phyloP scores from a whole-genome alignment of 1,284 basidiomycete genomes.

The Melampsora americana region DNA sequence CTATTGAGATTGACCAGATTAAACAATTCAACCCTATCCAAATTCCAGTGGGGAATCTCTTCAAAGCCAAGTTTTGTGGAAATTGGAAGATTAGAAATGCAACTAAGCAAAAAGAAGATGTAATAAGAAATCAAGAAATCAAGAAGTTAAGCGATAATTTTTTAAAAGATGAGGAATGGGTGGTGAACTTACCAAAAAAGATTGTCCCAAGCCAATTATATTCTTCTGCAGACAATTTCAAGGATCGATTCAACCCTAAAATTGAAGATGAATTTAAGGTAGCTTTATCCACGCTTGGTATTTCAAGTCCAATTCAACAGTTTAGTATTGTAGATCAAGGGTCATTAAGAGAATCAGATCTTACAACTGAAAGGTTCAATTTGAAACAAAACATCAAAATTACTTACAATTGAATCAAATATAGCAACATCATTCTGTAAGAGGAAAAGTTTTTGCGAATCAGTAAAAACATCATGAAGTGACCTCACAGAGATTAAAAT shows the following conservation, averaged over 20 bases:
- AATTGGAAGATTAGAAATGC: neutral
- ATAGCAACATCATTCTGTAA: constrained; percentile 1
- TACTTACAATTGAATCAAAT: neutral
- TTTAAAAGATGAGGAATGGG: neutral
- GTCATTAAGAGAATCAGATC: neutral
- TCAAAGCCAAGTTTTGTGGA: constrained; percentile 13
- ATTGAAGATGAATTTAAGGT: neutral
- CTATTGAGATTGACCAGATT: neutral
- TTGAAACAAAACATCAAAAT: neutral
- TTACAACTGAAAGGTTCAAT: neutral
- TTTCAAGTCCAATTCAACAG: neutral
- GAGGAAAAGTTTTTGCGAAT: neutral
- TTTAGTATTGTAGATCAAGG: neutral
- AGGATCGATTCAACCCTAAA: neutral
- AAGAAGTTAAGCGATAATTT: neutral
- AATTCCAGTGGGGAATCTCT: neutral
- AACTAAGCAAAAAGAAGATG: neutral
- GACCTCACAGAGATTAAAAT: neutral
- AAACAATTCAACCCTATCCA: neutral
- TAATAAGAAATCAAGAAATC: neutral
- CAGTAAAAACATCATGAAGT: neutral
- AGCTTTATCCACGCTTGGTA: neutral
- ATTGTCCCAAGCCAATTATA: constrained; percentile 17
- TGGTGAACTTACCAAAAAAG: constrained; percentile 3
- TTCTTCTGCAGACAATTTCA: neutral